Conservation (phyloP, 106 monocot genomes). For the Acorus calamus region DNA sequence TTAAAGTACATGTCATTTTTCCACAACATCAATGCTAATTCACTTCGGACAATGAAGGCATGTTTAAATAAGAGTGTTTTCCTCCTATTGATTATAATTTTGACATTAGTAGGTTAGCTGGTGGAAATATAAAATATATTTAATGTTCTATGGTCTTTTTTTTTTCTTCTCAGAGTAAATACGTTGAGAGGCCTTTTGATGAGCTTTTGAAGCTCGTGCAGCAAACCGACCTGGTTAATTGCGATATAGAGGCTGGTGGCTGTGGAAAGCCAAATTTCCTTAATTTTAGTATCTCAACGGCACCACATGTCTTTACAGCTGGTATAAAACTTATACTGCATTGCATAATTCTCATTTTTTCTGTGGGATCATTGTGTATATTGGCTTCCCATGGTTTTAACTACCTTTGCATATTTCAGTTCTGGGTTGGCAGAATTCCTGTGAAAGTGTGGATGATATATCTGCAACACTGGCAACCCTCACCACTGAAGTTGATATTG, state of each 20-base stretch:
- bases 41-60: conserved; percentile 80
- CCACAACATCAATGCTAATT: conserved; percentile 92
- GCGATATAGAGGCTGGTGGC: conserved; percentile 70
- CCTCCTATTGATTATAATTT: neutral
- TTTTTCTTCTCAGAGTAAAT: conserved; percentile 34
- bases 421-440: conserved; percentile 86
- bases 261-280: conserved; percentile 77
- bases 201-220: conserved; percentile 78
- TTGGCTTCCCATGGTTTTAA: conserved; percentile 2
- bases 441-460: conserved; percentile 78
- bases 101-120: too few species aligned
- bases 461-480: conserved; percentile 79
- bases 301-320: conserved; percentile 76
- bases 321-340: conserved; percentile 19
- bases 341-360: conserved; percentile 4
- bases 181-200: conserved; percentile 58
- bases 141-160: neutral
- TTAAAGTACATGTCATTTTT: conserved; percentile 91
- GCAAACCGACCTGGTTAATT: conserved; percentile 72
- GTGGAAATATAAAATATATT: too few species aligned
- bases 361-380: neutral
- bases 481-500: conserved; percentile 60
- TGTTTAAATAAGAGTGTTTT: neutral
- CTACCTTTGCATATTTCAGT: conserved; percentile 32
- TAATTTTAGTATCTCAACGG: conserved; percentile 54